phyloP scores from a whole-genome alignment of 163 green algal genomes.

The Scenedesmus sp. region DNA sequence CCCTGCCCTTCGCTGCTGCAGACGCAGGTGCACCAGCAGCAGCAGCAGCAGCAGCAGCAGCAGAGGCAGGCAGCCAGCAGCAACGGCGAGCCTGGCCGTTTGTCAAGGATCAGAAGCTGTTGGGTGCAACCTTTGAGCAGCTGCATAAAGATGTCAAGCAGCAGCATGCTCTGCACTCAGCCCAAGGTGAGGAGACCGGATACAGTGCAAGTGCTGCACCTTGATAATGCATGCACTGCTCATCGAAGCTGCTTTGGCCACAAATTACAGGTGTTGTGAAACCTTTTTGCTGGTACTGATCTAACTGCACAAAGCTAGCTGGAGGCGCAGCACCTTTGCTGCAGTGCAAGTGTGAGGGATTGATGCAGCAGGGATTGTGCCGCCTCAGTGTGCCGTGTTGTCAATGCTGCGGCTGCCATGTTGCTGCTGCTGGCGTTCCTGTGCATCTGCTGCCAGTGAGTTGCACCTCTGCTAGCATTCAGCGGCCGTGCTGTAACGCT shows the following conservation, averaged over 20 bases:
- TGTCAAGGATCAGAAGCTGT: not conserved
- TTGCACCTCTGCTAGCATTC: too few species aligned
- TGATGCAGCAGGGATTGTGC: too few species aligned
- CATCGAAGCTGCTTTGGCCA: too few species aligned
- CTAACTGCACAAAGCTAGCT: too few species aligned
- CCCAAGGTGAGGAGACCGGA: not conserved
- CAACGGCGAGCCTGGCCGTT: not conserved
- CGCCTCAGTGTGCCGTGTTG: too few species aligned
- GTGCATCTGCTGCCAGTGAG: not conserved
- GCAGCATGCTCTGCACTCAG: not conserved
- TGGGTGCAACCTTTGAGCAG: not conserved
- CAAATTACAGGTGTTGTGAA: too few species aligned
- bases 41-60: constrained; percentile 11
- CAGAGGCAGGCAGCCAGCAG: constrained; percentile 4
- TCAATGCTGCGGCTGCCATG: too few species aligned
- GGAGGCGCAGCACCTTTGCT: too few species aligned
- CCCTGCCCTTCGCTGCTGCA: not conserved
- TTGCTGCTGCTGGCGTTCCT: not conserved
- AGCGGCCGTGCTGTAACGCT: too few species aligned
- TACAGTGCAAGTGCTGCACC: not conserved
- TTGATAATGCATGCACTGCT: too few species aligned
- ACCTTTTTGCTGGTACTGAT: too few species aligned
- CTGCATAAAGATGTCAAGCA: not conserved
- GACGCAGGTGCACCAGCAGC: not conserved
- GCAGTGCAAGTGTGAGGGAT: too few species aligned